Percentiles rank a stretch among this genome's conserved stretches.
These are phyloP conservation scores for Candida chilensis DNA, from an alignment of 805 yeast genomes.

Conservation along the genomic window DNA sequence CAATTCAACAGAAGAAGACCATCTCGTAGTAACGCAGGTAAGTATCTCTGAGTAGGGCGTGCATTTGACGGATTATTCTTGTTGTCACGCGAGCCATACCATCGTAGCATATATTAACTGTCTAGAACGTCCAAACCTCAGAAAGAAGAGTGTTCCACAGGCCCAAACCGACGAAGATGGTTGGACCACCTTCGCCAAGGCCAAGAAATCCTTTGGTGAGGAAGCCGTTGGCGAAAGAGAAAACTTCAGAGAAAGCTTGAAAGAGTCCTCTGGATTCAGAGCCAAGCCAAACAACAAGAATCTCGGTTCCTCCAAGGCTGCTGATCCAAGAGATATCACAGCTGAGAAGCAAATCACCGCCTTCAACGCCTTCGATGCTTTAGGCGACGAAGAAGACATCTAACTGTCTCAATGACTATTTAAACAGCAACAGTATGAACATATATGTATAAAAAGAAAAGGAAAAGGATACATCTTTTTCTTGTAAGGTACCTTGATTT, in stretches of 20 bases:
- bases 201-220: slow-evolving; percentile 35
- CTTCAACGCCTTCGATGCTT: slow-evolving; percentile 79
- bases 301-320: slow-evolving; percentile 66
- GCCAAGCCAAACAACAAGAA: slow-evolving; percentile 68
- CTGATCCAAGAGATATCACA: slow-evolving; percentile 61
- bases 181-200: slow-evolving; percentile 58
- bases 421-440: too few species aligned
- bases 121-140: slow-evolving; percentile 36
- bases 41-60: too few species aligned
- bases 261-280: slow-evolving; percentile 36
- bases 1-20: slow-evolving; percentile 55
- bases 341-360: slow-evolving; percentile 57
- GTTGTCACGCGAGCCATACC: too few species aligned
- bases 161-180: slow-evolving; percentile 68
- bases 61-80: too few species aligned
- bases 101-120: too few species aligned
- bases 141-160: slow-evolving; percentile 42
- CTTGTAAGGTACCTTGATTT: too few species aligned
- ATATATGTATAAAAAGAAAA: too few species aligned
- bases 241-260: slow-evolving; percentile 33
- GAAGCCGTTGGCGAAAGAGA: slow-evolving; percentile 38
- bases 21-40: slow-evolving; percentile 32
- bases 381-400: slow-evolving; percentile 52
- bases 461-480: too few species aligned
- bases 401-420: too few species aligned